Conservation (phyloP, 2,329 filamentous ascomycete genomes). For the Cryphonectria radicalis region DNA sequence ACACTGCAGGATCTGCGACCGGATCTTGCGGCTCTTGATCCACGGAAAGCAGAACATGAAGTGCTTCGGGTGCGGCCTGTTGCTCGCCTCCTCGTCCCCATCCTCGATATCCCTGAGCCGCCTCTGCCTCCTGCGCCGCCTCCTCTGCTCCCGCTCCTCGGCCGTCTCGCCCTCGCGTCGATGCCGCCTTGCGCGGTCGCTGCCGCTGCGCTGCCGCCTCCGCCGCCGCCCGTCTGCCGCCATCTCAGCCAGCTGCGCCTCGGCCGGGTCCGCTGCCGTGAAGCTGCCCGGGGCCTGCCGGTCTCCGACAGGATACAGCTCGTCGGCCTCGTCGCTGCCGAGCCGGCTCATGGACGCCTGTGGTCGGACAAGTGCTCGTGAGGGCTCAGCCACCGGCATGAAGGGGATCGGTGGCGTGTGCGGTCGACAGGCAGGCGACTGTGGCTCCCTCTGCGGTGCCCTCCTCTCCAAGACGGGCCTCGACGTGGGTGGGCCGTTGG, state of each 20-base stretch:
- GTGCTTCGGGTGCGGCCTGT: conserved; percentile 40
- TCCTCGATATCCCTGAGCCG: conserved; percentile 25
- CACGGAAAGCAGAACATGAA: conserved; percentile 61
- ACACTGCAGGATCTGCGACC: conserved; percentile 61
- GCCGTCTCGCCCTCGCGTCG: conserved; percentile 31
- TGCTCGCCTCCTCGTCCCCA: conserved; percentile 32
- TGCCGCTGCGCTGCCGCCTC: conserved; percentile 35
- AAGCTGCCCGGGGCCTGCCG: conserved; percentile 35
- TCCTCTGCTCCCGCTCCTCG: conserved; percentile 17
- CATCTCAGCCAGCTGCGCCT: conserved; percentile 50
- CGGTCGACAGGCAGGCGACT: conserved; percentile 14
- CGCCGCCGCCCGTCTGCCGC: conserved; percentile 46
- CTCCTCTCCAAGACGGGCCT: conserved; percentile 30
- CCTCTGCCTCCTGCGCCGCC: conserved; percentile 16
- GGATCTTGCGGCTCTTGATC: conserved; percentile 57
- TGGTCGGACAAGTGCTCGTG: background rate
- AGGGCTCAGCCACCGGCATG: conserved; percentile 20
- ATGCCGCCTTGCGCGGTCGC: conserved; percentile 11
- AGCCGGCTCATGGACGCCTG: conserved; percentile 9
- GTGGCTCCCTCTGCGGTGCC: conserved; percentile 9
- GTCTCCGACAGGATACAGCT: conserved; percentile 25
- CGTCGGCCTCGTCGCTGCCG: conserved; percentile 22
- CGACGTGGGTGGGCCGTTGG: conserved; percentile 37
- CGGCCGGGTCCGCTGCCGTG: conserved; percentile 52
- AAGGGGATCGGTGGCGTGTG: conserved; percentile 10